Conservation (phyloP, 108 stramenopile genomes). For the Cylindrotheca closterium region DNA sequence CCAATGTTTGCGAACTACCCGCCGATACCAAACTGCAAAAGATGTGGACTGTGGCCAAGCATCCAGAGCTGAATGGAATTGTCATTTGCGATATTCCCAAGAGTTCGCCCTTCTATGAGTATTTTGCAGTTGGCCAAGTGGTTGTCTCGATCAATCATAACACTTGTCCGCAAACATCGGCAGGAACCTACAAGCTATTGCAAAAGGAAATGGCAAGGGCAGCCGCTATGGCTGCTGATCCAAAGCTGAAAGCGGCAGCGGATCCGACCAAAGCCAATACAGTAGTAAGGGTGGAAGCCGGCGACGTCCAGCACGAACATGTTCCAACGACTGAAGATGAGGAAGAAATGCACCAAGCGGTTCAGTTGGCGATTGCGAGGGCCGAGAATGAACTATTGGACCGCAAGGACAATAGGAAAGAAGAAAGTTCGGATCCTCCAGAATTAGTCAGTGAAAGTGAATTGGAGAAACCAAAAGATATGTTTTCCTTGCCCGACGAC, state of each 20-base stretch:
- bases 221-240: too few relatives aligned
- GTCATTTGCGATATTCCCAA: background rate
- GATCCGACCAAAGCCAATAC: background rate
- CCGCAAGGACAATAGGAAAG: background rate
- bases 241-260: background rate
- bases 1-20: background rate
- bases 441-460: background rate
- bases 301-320: background rate
- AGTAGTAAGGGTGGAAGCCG: background rate
- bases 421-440: background rate
- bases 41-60: background rate
- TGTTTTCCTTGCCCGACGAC: background rate
- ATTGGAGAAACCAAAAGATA: background rate
- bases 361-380: background rate
- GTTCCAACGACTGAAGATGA: background rate
- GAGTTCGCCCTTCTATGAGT: background rate
- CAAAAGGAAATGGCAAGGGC: background rate
- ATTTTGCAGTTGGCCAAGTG: background rate
- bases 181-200: background rate
- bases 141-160: background rate
- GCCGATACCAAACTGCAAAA: background rate
- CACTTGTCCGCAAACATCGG: background rate
- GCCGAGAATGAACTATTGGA: background rate
- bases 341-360: background rate
- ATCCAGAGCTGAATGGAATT: background rate